Conservation (phyloP, 2,329 filamentous ascomycete species). For the Fusarium gaditjirri region DNA sequence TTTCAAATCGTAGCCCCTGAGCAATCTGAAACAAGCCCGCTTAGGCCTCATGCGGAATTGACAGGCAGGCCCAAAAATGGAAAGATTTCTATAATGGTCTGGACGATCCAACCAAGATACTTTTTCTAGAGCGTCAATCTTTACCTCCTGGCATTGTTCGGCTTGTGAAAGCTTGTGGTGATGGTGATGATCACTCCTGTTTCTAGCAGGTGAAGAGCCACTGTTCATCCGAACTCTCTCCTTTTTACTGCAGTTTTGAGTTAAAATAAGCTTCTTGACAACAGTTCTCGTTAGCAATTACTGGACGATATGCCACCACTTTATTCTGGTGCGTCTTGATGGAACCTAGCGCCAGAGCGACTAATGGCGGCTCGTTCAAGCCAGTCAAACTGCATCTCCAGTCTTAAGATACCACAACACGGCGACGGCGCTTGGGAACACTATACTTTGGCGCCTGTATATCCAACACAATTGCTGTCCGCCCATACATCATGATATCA, state of each 20-base stretch:
- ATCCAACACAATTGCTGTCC: conserved; percentile 9
- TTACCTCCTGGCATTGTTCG: background rate
- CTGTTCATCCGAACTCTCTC: conserved; percentile 13
- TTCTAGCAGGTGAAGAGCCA: background rate
- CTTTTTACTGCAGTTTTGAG: background rate
- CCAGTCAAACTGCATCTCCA: conserved; percentile 38
- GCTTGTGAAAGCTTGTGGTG: conserved; percentile 16
- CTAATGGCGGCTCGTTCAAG: conserved; percentile 17
- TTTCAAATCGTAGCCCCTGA: conserved; percentile 33
- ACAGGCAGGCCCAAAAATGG: conserved; percentile 15
- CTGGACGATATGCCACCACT: background rate
- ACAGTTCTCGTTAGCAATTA: background rate
- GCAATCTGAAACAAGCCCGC: conserved; percentile 38
- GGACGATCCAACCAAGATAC: conserved; percentile 3
- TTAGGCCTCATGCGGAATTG: background rate
- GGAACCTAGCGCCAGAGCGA: conserved; percentile 14
- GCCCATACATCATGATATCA: conserved; percentile 7
- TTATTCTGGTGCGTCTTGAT: background rate
- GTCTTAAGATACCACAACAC: conserved; percentile 24
- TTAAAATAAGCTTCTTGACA: background rate
- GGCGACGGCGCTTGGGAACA: conserved; percentile 33
- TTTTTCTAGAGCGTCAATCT: background rate
- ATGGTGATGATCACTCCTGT: conserved; percentile 20
- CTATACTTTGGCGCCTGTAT: conserved; percentile 26
- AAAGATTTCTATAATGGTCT: conserved; percentile 22